Conservation (phyloP, 2,329 filamentous ascomycete species). For the Taxawa tesnikishii region DNA sequence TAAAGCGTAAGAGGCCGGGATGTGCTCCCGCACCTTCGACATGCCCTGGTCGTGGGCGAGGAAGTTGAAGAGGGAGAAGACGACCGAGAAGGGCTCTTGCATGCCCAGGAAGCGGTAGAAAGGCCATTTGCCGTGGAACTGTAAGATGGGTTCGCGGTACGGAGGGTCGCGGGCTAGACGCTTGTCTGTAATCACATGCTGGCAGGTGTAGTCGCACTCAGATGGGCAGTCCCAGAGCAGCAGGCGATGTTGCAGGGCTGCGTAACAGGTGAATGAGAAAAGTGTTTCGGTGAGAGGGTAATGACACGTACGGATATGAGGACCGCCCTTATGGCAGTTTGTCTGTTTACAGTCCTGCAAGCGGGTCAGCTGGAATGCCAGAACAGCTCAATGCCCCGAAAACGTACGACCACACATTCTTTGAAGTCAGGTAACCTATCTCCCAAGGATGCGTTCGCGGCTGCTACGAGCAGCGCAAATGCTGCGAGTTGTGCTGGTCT, state of each 20-base stretch:
- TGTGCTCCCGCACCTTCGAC: constrained; percentile 51
- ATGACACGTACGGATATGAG: constrained; percentile 54
- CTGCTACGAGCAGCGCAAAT: constrained; percentile 2
- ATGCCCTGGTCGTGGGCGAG: constrained; percentile 74
- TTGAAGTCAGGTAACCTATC: constrained; percentile 80
- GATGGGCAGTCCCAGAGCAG: constrained; percentile 84
- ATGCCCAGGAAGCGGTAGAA: constrained; percentile 83
- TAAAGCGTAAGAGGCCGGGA: constrained; percentile 64
- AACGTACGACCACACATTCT: constrained; percentile 67
- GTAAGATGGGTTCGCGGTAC: constrained; percentile 57
- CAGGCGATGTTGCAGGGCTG: constrained; percentile 73
- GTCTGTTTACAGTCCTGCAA: constrained; percentile 62
- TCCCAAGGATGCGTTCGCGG: constrained; percentile 58
- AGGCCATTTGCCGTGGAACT: constrained; percentile 99
- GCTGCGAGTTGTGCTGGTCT: too few species aligned
- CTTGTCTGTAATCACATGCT: constrained; percentile 72
- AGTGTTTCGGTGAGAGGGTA: constrained; percentile 7
- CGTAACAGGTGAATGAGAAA: constrained; percentile 1
- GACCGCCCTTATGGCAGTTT: constrained; percentile 61
- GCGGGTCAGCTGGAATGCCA: constrained; percentile 8
- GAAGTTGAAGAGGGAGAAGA: constrained; percentile 89
- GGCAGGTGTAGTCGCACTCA: constrained; percentile 97
- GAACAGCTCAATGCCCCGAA: constrained; percentile 5
- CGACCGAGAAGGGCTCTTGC: constrained; percentile 86
- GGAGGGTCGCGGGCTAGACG: constrained; percentile 55